A percentile compares a stretch with the other conserved stretches of the same genome.
Evolutionary conservation across 768 basidiomycete genomes (phyloP).

Genomic region (Naganishia onofrii): DNA sequence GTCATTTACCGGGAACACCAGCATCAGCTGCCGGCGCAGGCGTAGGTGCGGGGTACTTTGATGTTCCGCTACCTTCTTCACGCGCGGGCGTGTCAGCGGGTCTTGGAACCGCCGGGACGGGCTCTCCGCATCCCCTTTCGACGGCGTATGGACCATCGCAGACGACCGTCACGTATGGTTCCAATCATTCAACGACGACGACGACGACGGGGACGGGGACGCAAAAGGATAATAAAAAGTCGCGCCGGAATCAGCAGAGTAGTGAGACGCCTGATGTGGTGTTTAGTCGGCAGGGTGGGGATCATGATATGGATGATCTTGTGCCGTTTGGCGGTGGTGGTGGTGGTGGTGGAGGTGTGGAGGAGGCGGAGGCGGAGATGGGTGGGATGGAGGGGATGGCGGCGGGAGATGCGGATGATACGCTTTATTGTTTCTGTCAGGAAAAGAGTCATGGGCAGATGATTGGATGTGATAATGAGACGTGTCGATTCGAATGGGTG

Average conservation of each 20-base stretch:
- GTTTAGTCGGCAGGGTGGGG: no score
- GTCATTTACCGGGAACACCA: slow-evolving; percentile 33
- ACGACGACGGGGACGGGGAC: no score
- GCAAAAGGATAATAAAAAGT: not conserved
- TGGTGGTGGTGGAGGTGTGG: slow-evolving; percentile 34
- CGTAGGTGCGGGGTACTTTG: slow-evolving; percentile 28
- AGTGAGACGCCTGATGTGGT: no score
- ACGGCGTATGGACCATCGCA: not conserved
- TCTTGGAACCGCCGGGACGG: no score
- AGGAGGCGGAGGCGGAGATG: slow-evolving; percentile 50
- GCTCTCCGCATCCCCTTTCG: slow-evolving; percentile 10
- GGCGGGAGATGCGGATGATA: slow-evolving; percentile 63
- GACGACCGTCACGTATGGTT: slow-evolving; percentile 3
- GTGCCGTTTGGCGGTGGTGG: not conserved
- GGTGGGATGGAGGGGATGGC: slow-evolving; percentile 45
- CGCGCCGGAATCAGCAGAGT: not conserved
- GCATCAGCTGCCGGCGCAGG: slow-evolving; percentile 14
- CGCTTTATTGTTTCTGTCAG: slow-evolving; percentile 80
- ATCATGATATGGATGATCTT: not conserved
- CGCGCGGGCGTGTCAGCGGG: slow-evolving; percentile 31
- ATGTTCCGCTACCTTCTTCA: slow-evolving; percentile 30
- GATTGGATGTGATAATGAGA: slow-evolving; percentile 83
- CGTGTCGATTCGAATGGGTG: slow-evolving; percentile 87
- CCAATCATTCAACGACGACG: no score
- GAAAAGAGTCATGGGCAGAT: slow-evolving; percentile 85